These are phyloP conservation scores for Pestalotiopsis sp. DNA, from an alignment of 2,329 filamentous ascomycete genomes.

Conservation along the genomic window DNA sequence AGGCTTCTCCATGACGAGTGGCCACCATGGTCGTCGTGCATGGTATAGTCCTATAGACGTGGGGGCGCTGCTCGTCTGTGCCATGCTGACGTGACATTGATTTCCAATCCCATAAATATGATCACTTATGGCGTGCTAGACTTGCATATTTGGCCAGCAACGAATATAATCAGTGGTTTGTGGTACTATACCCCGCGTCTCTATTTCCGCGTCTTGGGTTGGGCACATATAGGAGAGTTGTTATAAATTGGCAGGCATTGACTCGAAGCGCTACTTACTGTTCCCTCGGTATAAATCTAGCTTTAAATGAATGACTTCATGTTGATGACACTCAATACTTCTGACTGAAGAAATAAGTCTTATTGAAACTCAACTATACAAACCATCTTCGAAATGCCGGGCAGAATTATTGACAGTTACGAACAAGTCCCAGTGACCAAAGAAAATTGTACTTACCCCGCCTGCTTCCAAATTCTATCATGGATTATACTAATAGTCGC, in stretches of 20 bases:
- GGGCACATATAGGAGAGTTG: constrained; percentile 14
- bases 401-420: constrained; percentile 28
- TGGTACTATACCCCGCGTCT: not conserved
- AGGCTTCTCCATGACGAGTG: not conserved
- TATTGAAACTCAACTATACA: too few relatives aligned
- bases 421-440: constrained; percentile 32
- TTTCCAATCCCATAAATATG: not conserved
- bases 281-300: too few relatives aligned
- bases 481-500: not conserved
- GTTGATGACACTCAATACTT: too few relatives aligned
- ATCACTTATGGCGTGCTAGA: not conserved
- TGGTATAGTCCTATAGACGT: not conserved
- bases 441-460: constrained; percentile 24
- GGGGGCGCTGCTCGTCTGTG: not conserved
- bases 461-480: too few relatives aligned
- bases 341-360: too few relatives aligned
- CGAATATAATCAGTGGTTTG: not conserved
- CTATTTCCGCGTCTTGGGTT: not conserved
- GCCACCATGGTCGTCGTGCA: not conserved
- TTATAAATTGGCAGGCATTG: too few relatives aligned
- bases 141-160: not conserved
- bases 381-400: constrained; percentile 24
- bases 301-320: too few relatives aligned
- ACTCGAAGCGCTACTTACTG: too few relatives aligned
- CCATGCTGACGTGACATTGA: not conserved